phyloP scores from a whole-genome alignment of 257 asterid species.

The Echites panduratus region DNA sequence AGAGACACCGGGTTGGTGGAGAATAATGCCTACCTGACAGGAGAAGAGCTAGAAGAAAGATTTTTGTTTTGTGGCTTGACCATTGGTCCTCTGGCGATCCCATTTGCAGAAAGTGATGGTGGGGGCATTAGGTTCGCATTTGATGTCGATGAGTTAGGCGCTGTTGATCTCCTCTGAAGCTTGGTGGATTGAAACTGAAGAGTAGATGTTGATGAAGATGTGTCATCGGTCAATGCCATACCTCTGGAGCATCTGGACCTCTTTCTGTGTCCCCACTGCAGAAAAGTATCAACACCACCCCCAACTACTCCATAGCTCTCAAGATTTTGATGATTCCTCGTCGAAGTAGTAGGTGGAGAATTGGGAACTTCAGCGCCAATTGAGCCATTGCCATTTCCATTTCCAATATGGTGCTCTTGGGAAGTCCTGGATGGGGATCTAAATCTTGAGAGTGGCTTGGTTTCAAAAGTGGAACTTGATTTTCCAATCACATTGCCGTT shows the following conservation, averaged over 20 bases:
- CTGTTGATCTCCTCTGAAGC: slow-evolving; percentile 22
- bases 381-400: background rate
- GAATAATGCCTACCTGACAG: slow-evolving; percentile 17
- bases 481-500: slow-evolving; percentile 4
- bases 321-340: slow-evolving; percentile 11
- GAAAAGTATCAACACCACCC: slow-evolving; percentile 18
- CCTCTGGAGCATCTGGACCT: slow-evolving; percentile 66
- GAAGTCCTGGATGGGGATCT: slow-evolving; percentile 26
- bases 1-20: background rate
- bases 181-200: slow-evolving; percentile 16
- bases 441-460: slow-evolving; percentile 20
- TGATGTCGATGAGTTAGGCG: slow-evolving; percentile 14
- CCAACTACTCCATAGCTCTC: slow-evolving; percentile 18
- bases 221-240: slow-evolving; percentile 33
- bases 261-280: slow-evolving; percentile 90
- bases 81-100: slow-evolving; percentile 14
- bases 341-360: slow-evolving; percentile 16
- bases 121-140: slow-evolving; percentile 24
- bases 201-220: slow-evolving; percentile 24
- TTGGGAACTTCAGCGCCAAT: slow-evolving; percentile 13
- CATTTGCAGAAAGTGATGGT: slow-evolving; percentile 16
- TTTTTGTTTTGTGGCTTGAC: slow-evolving; percentile 10
- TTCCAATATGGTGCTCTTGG: slow-evolving; percentile 17
- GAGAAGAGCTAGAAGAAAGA: slow-evolving; percentile 19
- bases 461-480: slow-evolving; percentile 15